Percentiles rank a stretch among this genome's conserved stretches.
Evolutionary conservation across 805 yeast species (phyloP).

Genomic region (Saccharomycopsis oosterbeekiorum): DNA sequence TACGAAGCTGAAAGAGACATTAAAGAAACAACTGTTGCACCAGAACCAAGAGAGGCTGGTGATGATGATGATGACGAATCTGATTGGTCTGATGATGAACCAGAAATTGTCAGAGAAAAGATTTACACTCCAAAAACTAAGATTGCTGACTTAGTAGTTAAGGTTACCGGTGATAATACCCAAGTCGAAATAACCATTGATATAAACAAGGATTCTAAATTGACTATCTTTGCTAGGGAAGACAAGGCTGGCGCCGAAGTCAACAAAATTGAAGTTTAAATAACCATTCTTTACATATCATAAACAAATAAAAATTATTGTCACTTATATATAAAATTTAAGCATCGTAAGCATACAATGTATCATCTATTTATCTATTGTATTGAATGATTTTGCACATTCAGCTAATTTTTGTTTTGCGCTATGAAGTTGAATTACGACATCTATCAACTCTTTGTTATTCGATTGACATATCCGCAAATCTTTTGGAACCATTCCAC

Average conservation of each 20-base stretch:
- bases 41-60: constrained; percentile 42
- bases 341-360: neutral
- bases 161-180: constrained; percentile 53
- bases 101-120: constrained; percentile 72
- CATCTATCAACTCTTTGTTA: constrained; percentile 2
- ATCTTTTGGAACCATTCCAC: constrained; percentile 18
- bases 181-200: constrained; percentile 52
- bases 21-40: constrained; percentile 72
- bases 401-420: constrained; percentile 1
- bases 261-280: constrained; percentile 42
- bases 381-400: neutral
- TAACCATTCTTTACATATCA: neutral
- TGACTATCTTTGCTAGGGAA: constrained; percentile 55
- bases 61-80: constrained; percentile 43
- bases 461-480: constrained; percentile 2
- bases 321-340: neutral
- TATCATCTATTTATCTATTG: neutral
- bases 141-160: constrained; percentile 69
- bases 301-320: neutral
- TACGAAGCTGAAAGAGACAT: constrained; percentile 80
- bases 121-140: constrained; percentile 62
- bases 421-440: neutral
- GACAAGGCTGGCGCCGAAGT: constrained; percentile 48
- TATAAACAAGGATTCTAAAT: constrained; percentile 51
- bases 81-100: constrained; percentile 71